Evolutionary conservation across 352 stramenopile genomes (phyloP).

Genomic region (Phytophthora aleatoria): DNA sequence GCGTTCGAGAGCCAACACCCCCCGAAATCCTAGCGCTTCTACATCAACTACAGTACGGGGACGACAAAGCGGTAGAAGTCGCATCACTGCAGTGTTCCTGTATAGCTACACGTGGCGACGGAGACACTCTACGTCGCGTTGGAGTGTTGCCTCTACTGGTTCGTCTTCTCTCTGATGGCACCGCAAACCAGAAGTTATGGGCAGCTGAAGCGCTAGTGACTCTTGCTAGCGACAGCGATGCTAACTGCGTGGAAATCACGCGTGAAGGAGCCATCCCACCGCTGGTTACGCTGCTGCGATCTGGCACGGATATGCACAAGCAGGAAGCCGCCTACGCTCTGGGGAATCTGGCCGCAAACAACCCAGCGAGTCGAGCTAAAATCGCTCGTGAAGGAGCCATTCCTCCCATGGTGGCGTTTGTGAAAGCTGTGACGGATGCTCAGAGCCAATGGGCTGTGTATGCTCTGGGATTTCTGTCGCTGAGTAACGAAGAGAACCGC

Average conservation of each 20-base stretch:
- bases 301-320: slow-evolving; percentile 29
- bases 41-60: slow-evolving; percentile 8
- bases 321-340: slow-evolving; percentile 28
- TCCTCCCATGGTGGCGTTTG: slow-evolving; percentile 24
- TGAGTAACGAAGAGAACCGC: slow-evolving; percentile 28
- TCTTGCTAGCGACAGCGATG: slow-evolving; percentile 23
- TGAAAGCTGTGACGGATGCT: slow-evolving; percentile 22
- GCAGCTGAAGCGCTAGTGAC: slow-evolving; percentile 12
- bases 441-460: slow-evolving; percentile 34
- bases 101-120: slow-evolving; percentile 15
- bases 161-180: slow-evolving; percentile 3
- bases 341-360: slow-evolving; percentile 23
- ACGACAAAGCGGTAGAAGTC: slow-evolving; percentile 12
- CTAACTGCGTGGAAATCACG: slow-evolving; percentile 21
- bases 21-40: slow-evolving; percentile 14
- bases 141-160: slow-evolving; percentile 18
- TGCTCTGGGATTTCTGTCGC: slow-evolving; percentile 13
- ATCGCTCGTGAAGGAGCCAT: slow-evolving; percentile 27
- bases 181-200: slow-evolving; percentile 25
- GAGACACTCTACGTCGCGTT: slow-evolving; percentile 4
- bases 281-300: slow-evolving; percentile 19
- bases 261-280: slow-evolving; percentile 19
- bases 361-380: slow-evolving; percentile 6
- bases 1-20: slow-evolving; percentile 12
- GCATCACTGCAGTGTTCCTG: slow-evolving; percentile 11